Evolutionary conservation across 2,329 filamentous ascomycete genomes (phyloP).

Genomic region (Cephalotrichum gorgonifer): DNA sequence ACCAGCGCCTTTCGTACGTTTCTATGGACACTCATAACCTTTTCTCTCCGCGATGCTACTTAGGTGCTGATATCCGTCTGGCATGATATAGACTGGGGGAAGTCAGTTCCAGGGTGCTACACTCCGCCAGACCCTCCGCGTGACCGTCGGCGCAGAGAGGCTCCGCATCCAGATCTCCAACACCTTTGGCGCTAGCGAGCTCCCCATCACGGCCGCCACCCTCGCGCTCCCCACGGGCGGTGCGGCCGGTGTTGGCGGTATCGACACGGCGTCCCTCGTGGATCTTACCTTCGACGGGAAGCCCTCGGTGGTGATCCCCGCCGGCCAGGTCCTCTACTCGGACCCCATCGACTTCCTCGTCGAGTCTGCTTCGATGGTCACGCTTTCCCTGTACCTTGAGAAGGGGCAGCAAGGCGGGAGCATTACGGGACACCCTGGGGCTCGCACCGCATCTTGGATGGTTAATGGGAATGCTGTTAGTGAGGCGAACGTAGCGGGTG

Average conservation of each 20-base stretch:
- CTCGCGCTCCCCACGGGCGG: slow-evolving; percentile 45
- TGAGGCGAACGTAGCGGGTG: slow-evolving; percentile 32
- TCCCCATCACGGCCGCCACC: slow-evolving; percentile 49
- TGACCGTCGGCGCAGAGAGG: slow-evolving; percentile 43
- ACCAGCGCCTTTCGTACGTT: slow-evolving; percentile 44
- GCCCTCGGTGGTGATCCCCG: slow-evolving; percentile 38
- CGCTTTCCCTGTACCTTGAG: slow-evolving; percentile 47
- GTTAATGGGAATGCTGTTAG: slow-evolving; percentile 45
- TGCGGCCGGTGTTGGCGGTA: slow-evolving; percentile 38
- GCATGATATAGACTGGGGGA: slow-evolving; percentile 18
- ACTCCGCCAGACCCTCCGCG: slow-evolving; percentile 54
- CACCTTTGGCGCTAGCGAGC: slow-evolving; percentile 48
- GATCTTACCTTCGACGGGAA: slow-evolving; percentile 46
- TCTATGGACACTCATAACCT: no score
- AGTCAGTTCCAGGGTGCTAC: slow-evolving; percentile 50
- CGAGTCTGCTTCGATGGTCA: slow-evolving; percentile 38
- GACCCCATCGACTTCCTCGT: slow-evolving; percentile 49
- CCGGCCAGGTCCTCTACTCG: slow-evolving; percentile 47
- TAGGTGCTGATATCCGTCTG: background rate
- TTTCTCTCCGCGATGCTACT: no score
- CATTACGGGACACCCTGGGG: slow-evolving; percentile 57
- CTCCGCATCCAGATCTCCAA: slow-evolving; percentile 57
- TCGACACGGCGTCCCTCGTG: slow-evolving; percentile 40
- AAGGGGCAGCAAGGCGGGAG: slow-evolving; percentile 42
- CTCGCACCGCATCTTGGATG: slow-evolving; percentile 51